These are phyloP conservation scores for Plasmodium adleri DNA, from an alignment of 169 alveolate genomes.

Conservation along the genomic window DNA sequence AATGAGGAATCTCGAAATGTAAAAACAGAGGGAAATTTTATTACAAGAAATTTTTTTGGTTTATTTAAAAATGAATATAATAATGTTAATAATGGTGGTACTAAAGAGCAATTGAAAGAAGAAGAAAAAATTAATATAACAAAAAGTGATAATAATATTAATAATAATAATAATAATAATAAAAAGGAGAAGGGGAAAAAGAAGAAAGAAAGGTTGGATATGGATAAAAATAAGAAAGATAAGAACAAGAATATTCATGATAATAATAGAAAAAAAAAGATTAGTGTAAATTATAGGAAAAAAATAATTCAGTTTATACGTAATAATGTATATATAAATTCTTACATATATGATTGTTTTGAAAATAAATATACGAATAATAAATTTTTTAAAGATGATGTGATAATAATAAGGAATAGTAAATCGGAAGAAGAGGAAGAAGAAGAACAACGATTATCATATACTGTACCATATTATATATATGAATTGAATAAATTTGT, in stretches of 20 bases:
- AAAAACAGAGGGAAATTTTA: slow-evolving; percentile 5
- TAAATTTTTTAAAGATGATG: slow-evolving; percentile 48
- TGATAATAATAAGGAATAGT: slow-evolving; percentile 21
- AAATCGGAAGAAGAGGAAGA: slow-evolving; percentile 2
- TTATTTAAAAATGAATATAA: slow-evolving; percentile 18
- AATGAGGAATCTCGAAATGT: too few species aligned
- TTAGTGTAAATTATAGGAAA: slow-evolving; percentile 23
- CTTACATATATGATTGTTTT: slow-evolving; percentile 62
- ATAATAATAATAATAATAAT: too few species aligned
- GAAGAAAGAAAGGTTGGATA: not conserved
- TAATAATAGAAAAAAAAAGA: slow-evolving; percentile 6
- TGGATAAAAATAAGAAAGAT: not conserved
- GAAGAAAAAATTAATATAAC: not conserved
- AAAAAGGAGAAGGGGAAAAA: not conserved
- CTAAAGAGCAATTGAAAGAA: slow-evolving; percentile 3
- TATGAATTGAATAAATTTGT: slow-evolving; percentile 68
- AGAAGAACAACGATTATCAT: not conserved
- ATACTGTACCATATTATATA: slow-evolving; percentile 50
- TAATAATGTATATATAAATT: slow-evolving; percentile 40
- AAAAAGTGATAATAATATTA: not conserved
- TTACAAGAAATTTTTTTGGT: slow-evolving; percentile 11
- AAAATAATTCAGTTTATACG: slow-evolving; percentile 55
- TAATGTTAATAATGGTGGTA: not conserved
- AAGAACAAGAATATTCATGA: not conserved
- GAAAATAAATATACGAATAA: slow-evolving; percentile 58